Percentiles rank a stretch among this genome's conserved stretches.
phyloP scores from a whole-genome alignment of 2,329 filamentous ascomycete genomes.

The Diaporthe citriasiana region DNA sequence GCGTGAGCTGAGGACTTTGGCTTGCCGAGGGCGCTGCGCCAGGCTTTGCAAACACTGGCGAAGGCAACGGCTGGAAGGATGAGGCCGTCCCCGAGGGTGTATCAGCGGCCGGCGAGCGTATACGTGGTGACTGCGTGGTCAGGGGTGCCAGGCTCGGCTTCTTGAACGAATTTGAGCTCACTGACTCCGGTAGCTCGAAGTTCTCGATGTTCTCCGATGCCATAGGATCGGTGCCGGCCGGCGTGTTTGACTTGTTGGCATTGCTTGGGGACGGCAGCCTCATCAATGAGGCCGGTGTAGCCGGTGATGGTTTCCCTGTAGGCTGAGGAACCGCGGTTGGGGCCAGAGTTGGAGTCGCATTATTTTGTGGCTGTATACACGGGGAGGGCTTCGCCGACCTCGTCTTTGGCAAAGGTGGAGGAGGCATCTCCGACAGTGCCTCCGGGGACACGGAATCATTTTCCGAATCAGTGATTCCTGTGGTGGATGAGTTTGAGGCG shows the following conservation, averaged over 20 bases:
- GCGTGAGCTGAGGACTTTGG: conserved; percentile 75
- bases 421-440: conserved; percentile 75
- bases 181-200: conserved; percentile 81
- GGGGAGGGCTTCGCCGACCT: conserved; percentile 77
- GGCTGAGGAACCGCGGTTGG: conserved; percentile 46
- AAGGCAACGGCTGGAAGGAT: conserved; percentile 62
- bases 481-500: conserved; percentile 53
- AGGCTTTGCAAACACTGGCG: conserved; percentile 61
- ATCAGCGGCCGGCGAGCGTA: conserved; percentile 56
- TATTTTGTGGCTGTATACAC: conserved; percentile 71
- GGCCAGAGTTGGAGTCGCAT: conserved; percentile 44
- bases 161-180: conserved; percentile 60
- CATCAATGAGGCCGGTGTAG: conserved; percentile 92
- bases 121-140: conserved; percentile 59
- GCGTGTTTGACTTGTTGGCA: conserved; percentile 61
- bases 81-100: conserved; percentile 64
- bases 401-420: conserved; percentile 76
- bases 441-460: conserved; percentile 76
- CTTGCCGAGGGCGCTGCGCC: conserved; percentile 65
- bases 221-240: conserved; percentile 55
- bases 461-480: conserved; percentile 69
- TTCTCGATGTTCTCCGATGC: conserved; percentile 68
- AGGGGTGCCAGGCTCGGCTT: conserved; percentile 63
- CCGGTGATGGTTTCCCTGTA: conserved; percentile 70
- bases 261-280: conserved; percentile 71